Conservation (phyloP, 345 rosid genomes). For the Aurinia saxatilis region DNA sequence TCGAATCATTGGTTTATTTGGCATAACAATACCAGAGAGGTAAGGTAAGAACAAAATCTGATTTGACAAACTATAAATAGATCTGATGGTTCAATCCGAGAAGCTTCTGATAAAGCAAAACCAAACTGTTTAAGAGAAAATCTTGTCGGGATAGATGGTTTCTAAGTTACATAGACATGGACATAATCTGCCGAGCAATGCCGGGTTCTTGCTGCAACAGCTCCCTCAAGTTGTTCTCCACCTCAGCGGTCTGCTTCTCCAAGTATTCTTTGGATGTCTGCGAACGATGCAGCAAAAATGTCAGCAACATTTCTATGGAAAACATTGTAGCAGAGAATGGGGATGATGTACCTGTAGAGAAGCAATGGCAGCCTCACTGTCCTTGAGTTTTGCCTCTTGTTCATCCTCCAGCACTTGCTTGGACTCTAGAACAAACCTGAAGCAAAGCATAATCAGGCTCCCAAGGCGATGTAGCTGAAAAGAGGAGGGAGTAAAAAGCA, state of each 20-base stretch:
- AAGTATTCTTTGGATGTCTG: conserved; percentile 86
- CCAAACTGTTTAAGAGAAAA: neutral
- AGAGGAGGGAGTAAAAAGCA: conserved; percentile 3
- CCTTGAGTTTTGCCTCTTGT: conserved; percentile 82
- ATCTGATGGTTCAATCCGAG: neutral
- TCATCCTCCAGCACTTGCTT: conserved; percentile 52
- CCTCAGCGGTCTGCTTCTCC: conserved; percentile 81
- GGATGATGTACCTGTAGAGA: conserved; percentile 52
- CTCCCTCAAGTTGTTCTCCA: conserved; percentile 82
- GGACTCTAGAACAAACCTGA: conserved; percentile 85
- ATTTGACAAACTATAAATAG: neutral
- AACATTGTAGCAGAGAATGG: neutral
- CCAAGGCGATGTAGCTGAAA: neutral
- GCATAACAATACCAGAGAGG: neutral
- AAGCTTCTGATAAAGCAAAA: neutral
- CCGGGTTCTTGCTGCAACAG: conserved; percentile 91
- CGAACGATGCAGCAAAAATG: conserved; percentile 9
- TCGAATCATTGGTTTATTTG: neutral
- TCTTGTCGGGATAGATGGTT: neutral
- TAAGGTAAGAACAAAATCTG: neutral
- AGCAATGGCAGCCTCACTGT: conserved; percentile 70
- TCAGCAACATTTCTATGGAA: neutral
- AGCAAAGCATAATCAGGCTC: conserved; percentile 12
- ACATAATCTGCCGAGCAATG: conserved; percentile 82
- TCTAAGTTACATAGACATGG: conserved; percentile 45